A percentile compares a stretch with the other conserved stretches of the same genome.
These are phyloP conservation scores for Hirschioporus abietinus DNA, from an alignment of 768 basidiomycete species.

Conservation along the genomic window DNA sequence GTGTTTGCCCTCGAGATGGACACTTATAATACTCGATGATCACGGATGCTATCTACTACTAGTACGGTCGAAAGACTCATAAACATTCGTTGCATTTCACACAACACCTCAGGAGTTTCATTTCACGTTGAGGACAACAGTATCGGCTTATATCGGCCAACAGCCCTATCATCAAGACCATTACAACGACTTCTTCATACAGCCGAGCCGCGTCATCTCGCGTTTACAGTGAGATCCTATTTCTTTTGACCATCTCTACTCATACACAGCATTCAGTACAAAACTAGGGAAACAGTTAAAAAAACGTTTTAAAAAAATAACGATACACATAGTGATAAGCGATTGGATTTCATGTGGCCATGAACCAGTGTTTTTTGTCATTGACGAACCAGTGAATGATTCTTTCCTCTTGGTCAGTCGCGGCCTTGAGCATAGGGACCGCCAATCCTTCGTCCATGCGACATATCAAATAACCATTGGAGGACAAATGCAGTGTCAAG, in stretches of 20 bases:
- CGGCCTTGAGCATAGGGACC: constrained; percentile 26
- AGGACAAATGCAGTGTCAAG: constrained; percentile 45
- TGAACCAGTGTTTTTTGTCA: constrained; percentile 52
- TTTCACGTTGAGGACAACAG: neutral
- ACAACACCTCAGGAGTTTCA: neutral
- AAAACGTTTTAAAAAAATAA: neutral
- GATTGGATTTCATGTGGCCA: neutral
- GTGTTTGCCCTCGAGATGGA: neutral
- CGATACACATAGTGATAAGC: neutral
- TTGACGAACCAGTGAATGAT: constrained; percentile 53
- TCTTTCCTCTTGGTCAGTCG: constrained; percentile 46
- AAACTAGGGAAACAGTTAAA: neutral
- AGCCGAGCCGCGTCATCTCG: no score
- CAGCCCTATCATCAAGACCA: neutral
- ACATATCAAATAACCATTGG: constrained; percentile 38
- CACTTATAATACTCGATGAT: no score
- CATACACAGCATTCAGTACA: neutral
- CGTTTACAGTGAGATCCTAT: neutral
- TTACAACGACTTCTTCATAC: no score
- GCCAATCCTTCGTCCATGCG: neutral
- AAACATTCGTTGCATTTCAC: no score
- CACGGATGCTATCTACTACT: no score
- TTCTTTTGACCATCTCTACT: neutral
- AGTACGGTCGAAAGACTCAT: no score
- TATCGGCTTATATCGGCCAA: neutral